Conservation (phyloP, 2,329 filamentous ascomycete species). For the Ophiostoma himal-ulmi region DNA sequence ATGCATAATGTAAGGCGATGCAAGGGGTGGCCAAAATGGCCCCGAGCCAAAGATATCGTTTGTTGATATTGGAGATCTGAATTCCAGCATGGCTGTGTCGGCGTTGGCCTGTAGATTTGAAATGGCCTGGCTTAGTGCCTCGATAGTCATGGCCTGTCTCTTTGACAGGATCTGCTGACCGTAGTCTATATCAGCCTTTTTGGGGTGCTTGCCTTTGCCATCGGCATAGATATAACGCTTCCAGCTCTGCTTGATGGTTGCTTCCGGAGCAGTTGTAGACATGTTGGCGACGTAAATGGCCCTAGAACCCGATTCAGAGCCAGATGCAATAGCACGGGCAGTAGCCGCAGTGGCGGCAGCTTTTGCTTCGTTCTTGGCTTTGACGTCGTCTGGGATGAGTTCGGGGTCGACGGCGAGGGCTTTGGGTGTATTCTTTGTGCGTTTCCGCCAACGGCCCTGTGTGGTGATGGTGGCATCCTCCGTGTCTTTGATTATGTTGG, state of each 20-base stretch:
- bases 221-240: constrained; percentile 15
- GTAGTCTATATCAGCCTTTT: neutral
- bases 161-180: neutral
- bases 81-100: constrained; percentile 18
- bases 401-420: constrained; percentile 11
- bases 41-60: neutral
- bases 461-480: constrained; percentile 18
- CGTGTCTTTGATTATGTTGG: constrained; percentile 2
- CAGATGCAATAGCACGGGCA: neutral
- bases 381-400: neutral
- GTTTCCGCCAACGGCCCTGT: constrained; percentile 25
- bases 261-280: constrained; percentile 6
- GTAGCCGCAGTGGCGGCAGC: neutral
- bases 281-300: constrained; percentile 17
- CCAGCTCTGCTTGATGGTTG: constrained; percentile 5
- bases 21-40: neutral
- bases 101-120: constrained; percentile 12
- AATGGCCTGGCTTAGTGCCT: constrained; percentile 16
- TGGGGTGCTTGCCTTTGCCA: neutral
- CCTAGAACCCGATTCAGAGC: neutral
- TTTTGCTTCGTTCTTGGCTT: neutral
- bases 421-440: neutral
- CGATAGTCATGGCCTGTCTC: constrained; percentile 9
- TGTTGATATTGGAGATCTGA: constrained; percentile 7
- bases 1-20: constrained; percentile 8